Evolutionary conservation across 768 basidiomycete species (phyloP).

Genomic region (Chalciporus piperatus): DNA sequence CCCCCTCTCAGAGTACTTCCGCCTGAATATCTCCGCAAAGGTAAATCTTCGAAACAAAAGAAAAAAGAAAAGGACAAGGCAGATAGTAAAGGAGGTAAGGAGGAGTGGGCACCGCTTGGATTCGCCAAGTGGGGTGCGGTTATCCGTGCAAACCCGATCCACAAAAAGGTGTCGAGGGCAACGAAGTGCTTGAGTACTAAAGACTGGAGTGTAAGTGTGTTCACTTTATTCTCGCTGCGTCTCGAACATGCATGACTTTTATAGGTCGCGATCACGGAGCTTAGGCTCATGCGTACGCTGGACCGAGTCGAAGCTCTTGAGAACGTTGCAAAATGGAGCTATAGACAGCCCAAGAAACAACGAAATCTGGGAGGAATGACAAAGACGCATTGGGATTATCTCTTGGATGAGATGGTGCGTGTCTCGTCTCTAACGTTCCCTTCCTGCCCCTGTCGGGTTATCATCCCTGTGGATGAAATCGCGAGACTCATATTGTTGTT

Average conservation of each 20-base stretch:
- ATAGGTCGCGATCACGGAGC: slow-evolving; percentile 76
- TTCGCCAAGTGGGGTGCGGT: slow-evolving; percentile 69
- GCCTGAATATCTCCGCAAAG: slow-evolving; percentile 49
- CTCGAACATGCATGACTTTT: slow-evolving; percentile 1
- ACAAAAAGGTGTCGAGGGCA: slow-evolving; percentile 65
- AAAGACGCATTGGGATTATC: slow-evolving; percentile 93
- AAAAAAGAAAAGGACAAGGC: slow-evolving; percentile 53
- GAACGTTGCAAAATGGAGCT: slow-evolving; percentile 79
- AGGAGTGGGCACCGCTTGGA: slow-evolving; percentile 66
- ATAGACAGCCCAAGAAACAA: slow-evolving; percentile 94
- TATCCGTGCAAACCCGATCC: slow-evolving; percentile 74
- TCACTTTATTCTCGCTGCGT: neutral
- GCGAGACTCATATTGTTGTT: slow-evolving; percentile 11
- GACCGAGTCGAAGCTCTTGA: slow-evolving; percentile 86
- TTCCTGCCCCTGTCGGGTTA: neutral
- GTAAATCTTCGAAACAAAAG: slow-evolving; percentile 45
- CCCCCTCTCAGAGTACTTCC: slow-evolving; percentile 57
- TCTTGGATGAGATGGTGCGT: slow-evolving; percentile 93
- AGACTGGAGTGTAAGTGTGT: slow-evolving; percentile 74
- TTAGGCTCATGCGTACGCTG: slow-evolving; percentile 74
- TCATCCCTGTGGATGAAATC: neutral
- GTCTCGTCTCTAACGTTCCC: neutral
- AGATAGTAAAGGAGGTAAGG: slow-evolving; percentile 50
- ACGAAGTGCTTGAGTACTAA: slow-evolving; percentile 75
- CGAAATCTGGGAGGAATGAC: slow-evolving; percentile 67